Evolutionary conservation across 768 basidiomycete species (phyloP), one percentile per base, ranked within the genome.

Genomic region (Xerocomellus intermedius): DNA sequence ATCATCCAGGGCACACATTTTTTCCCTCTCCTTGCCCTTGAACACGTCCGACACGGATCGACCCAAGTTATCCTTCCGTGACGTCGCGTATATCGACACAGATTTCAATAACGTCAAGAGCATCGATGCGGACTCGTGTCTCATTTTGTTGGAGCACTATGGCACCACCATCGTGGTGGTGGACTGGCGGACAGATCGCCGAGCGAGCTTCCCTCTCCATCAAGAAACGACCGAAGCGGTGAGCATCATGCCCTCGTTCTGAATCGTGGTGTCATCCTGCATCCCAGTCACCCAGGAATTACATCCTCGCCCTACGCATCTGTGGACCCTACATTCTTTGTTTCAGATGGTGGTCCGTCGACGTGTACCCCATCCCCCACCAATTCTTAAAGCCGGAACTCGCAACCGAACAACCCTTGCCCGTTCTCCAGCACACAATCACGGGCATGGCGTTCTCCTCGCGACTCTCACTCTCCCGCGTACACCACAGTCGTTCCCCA

Each of bases 311-410:
- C 6, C 56, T 80, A 4, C 72, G 69, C 17, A 70, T 82, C 39
- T 70, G 81, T 39, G 81, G 78, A 2, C 68, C 73, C 0, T 78
- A 79, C 54, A 60, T 85, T n/a, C 66, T 85, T 6, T 73, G 79
- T 30, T 75, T 85, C 62, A 80, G 77, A 51, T 66, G 73, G 0
- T 75, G 75, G 5, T 77, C 81, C 1, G 55, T 85, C 36, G 80
- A 85, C 43, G 65, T 82, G 2, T 75, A 21, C 43, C 66, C 42
- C 39, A 56, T 46, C 26, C 60, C 54, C 26, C 46, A 41, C n/a
- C 42, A 32, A 60, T 22, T 47, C 37, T 9, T 48, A 22, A 67
- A 48, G 41, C 21, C 19, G 2, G n/a, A 42, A 42, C 17, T 2
- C 8, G 39, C 33, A 26, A 21, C 28, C 54, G 41, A 42, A 33